Evolutionary conservation across 1,284 basidiomycete species (phyloP), one percentile per base, ranked within the genome.

Genomic region (Naganishia sp.): DNA sequence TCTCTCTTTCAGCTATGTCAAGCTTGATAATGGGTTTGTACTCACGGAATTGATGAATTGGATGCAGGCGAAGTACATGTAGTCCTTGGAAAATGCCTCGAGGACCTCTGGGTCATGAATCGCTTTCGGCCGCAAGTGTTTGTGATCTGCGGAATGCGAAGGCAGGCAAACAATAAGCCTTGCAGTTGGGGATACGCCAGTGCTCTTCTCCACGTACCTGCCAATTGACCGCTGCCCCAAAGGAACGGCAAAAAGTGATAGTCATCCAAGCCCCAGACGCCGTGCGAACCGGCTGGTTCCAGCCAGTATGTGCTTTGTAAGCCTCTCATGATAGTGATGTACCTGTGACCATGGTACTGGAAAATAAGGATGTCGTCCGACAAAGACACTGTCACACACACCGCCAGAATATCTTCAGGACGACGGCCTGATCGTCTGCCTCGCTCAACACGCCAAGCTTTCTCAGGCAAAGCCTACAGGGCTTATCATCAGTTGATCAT

Each of bases 11-110:
- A 45, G 53, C 10, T 42, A 41, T 9, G 2, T 2, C 11, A 1
- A 10, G 25, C 15, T 31, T 18, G 25, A 15, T 10, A 18, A n/a
- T 32, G 32, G 1, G 25, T 18, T 23, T 3, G 6, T 11, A 21
- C 46, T 31, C 41, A 92, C 91, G 18, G 92, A 93, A 79, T 98
- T 98, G 81, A 98, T 98, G 78, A 97, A 98, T 61, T 87, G 84
- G 73, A 99, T 95, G 80, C 94, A 98, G 0, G 93, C 89, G 74
- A 99, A 87, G 77, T 99, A 99, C 85, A 99, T 98, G 83, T 97
- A 99, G 68, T 94, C 85, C 67, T 88, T 87, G 1, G 89, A 85
- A 74, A 92, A 95, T 74, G 96, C 94, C 65, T 96, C 92, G n/a
- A 98, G 86, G 18, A 98, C 86, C 62, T 98, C 94, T 0, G 84